Base-by-base conservation (phyloP, 2,329 filamentous ascomycete genomes). In the Cyphellophora europaea region DNA sequence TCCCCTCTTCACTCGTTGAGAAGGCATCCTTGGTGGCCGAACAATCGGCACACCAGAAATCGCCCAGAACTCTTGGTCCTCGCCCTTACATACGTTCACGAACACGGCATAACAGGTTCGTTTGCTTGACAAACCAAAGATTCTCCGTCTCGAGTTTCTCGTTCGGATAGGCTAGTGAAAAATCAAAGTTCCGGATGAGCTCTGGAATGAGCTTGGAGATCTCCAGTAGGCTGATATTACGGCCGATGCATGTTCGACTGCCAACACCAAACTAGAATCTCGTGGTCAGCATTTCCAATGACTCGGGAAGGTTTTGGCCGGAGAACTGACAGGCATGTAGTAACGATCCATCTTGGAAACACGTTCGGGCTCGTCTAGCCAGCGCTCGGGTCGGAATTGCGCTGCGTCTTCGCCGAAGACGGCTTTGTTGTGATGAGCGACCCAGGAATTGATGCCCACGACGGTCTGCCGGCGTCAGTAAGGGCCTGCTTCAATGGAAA, bases 121-220 rank as follows among this genome's bases (percentile, higher is more conserved):
- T 25, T 40, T 56, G 52, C 32, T 51, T 55, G 4, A 72, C 65
- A 45, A 72, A 72, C 68, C 69, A 74, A 11, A 66, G 65, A 36
- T 49, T 49, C 21, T 42, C 33, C 13, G 36, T 39, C 36, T 38
- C 40, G 32, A 44, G 41, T 12, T 43, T 36, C 19, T 33, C 35
- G 13, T 37, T 21, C 5, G 42, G 40, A 33, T 49, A 30, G 17
- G 35, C 34, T 15, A 49, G 36, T 12, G 36, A 37, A 30, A 48
- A 37, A 17, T 48, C 33, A 13, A 48, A 48, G 12, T 35, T 33
- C 19, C 37, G 21, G 18, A 50, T 34, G 28, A 51, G 33, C 27
- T 40, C 43, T 12, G 48, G 48, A 6, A 43, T 23, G 11, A 40
- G 12, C 29, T 41, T 40, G 8, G 33, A 11, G 16, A 43, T 34